phyloP scores from a whole-genome alignment of 169 alveolate species.

The Cryptosporidium sp. region DNA sequence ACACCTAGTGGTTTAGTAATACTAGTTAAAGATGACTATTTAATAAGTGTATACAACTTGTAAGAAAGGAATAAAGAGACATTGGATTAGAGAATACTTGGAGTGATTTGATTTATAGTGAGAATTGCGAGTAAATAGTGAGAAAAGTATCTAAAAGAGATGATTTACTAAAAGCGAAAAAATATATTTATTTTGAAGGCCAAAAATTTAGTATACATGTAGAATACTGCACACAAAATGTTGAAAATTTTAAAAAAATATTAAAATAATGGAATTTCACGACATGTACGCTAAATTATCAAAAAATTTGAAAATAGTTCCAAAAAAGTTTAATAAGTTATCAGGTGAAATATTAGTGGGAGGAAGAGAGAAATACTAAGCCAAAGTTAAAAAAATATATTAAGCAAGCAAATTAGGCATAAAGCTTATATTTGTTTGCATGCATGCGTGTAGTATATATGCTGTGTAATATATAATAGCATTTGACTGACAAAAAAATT shows the following conservation, averaged over 20 bases:
- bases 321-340: neutral
- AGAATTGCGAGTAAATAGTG: too few species aligned
- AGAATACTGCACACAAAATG: constrained; percentile 2
- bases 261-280: constrained; percentile 4
- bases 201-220: neutral
- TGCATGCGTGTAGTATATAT: neutral
- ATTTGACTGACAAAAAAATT: neutral
- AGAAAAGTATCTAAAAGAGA: neutral
- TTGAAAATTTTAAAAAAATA: neutral
- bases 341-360: neutral
- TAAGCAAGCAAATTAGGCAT: neutral
- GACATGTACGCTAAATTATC: constrained; percentile 12
- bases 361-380: neutral
- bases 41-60: neutral
- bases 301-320: neutral
- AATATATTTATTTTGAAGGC: neutral
- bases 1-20: neutral
- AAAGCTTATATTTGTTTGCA: neutral
- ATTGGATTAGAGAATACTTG: neutral
- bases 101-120: neutral
- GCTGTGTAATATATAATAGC: neutral
- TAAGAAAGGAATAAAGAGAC: neutral
- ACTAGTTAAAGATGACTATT: neutral
- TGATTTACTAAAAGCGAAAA: neutral
- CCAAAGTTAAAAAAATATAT: neutral